These are phyloP conservation scores for Cercospora sojina DNA, from an alignment of 2,329 filamentous ascomycete species.

Conservation along the genomic window DNA sequence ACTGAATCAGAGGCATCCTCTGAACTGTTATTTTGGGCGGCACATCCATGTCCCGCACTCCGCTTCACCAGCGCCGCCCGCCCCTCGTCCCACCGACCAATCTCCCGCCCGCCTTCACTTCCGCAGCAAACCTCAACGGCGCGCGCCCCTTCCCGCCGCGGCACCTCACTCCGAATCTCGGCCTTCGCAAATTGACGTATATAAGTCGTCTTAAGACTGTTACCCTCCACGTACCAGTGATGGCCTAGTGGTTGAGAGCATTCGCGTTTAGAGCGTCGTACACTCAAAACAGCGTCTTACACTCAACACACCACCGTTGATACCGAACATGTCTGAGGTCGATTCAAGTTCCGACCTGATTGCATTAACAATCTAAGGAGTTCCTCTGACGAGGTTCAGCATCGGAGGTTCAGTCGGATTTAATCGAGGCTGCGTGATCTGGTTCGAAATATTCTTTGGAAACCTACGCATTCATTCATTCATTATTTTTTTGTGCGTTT, in stretches of 20 bases:
- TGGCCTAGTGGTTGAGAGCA: constrained; percentile 1
- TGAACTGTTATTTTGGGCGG: background rate
- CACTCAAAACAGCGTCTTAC: background rate
- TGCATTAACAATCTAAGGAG: background rate
- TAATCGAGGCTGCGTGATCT: background rate
- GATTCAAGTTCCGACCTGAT: constrained; percentile 5
- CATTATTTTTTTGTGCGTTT: background rate
- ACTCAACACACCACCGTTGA: background rate
- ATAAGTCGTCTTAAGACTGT: background rate
- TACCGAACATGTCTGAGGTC: background rate
- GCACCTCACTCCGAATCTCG: background rate
- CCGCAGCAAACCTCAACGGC: background rate
- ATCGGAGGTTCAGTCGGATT: background rate
- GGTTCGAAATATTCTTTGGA: background rate
- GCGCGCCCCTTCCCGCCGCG: background rate
- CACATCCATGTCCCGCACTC: background rate
- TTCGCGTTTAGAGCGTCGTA: background rate
- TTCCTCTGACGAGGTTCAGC: constrained; percentile 2
- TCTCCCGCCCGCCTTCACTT: background rate
- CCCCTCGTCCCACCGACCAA: background rate
- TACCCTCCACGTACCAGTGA: background rate
- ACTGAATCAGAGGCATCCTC: background rate
- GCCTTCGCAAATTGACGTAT: background rate
- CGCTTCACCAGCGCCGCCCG: background rate
- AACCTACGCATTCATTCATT: background rate